Percentiles rank a stretch among this genome's conserved stretches.
Conservation (phyloP, 2,329 filamentous ascomycete genomes). For the Cladosporium austrohemisphaericum region DNA sequence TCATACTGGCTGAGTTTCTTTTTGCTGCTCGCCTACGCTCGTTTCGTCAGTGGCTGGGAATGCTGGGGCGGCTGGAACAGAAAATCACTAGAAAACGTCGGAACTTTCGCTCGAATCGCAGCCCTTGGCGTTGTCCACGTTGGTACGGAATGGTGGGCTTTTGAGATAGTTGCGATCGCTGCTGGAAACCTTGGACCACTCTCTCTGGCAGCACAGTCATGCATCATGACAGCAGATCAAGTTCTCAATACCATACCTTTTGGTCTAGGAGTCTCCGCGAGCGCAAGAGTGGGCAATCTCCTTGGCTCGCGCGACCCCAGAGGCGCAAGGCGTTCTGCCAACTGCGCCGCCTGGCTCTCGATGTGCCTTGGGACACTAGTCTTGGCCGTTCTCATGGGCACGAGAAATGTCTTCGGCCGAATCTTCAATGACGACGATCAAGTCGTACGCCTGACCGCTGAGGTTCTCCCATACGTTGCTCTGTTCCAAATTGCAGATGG, state of each 20-base stretch:
- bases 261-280: slow-evolving; percentile 77
- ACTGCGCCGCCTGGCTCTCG: slow-evolving; percentile 70
- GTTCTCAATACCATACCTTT: slow-evolving; percentile 77
- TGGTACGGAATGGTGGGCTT: slow-evolving; percentile 89
- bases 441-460: slow-evolving; percentile 68
- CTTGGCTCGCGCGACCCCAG: slow-evolving; percentile 64
- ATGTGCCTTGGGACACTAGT: slow-evolving; percentile 66
- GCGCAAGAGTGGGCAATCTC: slow-evolving; percentile 73
- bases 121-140: slow-evolving; percentile 76
- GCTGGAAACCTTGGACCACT: slow-evolving; percentile 76
- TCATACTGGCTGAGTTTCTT: slow-evolving; percentile 83
- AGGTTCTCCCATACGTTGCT: slow-evolving; percentile 81
- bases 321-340: slow-evolving; percentile 68
- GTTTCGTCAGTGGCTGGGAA: slow-evolving; percentile 65
- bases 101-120: slow-evolving; percentile 70
- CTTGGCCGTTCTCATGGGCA: slow-evolving; percentile 64
- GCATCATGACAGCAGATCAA: slow-evolving; percentile 87
- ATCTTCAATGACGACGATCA: slow-evolving; percentile 76
- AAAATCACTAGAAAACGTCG: slow-evolving; percentile 62
- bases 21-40: slow-evolving; percentile 68
- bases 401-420: slow-evolving; percentile 68
- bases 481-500: slow-evolving; percentile 89
- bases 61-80: slow-evolving; percentile 75
- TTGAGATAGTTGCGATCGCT: slow-evolving; percentile 82
- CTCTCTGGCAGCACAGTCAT: slow-evolving; percentile 74